phyloP scores from a whole-genome alignment of 345 rosid species.

The Hirschfeldia incana region DNA sequence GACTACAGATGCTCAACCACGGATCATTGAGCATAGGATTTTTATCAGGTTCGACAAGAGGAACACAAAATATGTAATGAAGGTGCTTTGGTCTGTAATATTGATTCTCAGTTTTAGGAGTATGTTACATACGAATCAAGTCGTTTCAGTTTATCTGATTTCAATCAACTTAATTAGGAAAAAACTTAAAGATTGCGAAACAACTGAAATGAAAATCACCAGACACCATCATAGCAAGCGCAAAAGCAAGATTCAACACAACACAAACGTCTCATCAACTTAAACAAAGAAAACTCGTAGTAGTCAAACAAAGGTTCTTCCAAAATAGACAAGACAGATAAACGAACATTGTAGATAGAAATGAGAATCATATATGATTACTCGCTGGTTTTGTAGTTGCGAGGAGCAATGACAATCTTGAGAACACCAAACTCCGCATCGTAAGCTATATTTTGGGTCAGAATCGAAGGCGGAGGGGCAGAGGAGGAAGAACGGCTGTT shows the following conservation, averaged over 20 bases:
- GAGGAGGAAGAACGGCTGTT: background rate
- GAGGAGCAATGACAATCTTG: background rate
- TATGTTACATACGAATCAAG: background rate
- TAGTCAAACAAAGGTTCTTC: background rate
- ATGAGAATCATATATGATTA: background rate
- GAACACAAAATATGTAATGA: too few species aligned
- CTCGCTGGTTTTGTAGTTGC: background rate
- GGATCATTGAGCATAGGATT: background rate
- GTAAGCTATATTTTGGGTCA: background rate
- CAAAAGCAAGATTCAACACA: background rate
- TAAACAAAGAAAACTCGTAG: background rate
- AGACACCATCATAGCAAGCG: background rate
- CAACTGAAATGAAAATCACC: background rate
- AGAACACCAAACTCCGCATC: slow-evolving; percentile 10
- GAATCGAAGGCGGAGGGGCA: background rate
- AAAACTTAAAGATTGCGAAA: background rate
- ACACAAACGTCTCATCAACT: background rate
- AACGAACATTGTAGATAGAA: background rate
- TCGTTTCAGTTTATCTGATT: background rate
- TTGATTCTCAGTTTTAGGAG: too few species aligned
- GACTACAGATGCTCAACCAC: background rate
- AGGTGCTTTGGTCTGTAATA: background rate
- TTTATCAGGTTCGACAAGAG: background rate
- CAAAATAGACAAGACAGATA: background rate
- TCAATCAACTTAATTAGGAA: background rate